Base-by-base conservation (phyloP, 2,329 filamentous ascomycete species). In the Sphaerulina musiva region DNA sequence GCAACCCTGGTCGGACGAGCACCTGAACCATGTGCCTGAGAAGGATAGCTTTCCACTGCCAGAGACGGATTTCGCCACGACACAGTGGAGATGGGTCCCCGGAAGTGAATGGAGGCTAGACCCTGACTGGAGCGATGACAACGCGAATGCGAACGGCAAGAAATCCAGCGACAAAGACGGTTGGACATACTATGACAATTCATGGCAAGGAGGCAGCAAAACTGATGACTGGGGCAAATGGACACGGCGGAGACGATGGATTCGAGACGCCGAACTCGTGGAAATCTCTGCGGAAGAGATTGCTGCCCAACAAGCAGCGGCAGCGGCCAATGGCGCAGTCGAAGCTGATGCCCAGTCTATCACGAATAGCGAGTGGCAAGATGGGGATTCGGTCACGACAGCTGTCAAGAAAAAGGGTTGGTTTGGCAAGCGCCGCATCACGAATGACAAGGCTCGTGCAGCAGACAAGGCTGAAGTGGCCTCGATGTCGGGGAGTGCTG, bases 181-280 rank as follows among this genome's bases (percentile, higher is more conserved):
- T 1, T 98, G 93, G 93, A 89, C 95, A 38, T 98, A 93, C 71
- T 98, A 96, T 68, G 93, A 98, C 67, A 97, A 92, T 69, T 96
- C 95, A 86, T 98, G 93, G 93, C 85, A 90, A 69, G 86, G 89
- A 62, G 91, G 91, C 14, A 85, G 87, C 12, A 81, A 89, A 56
- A 89, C 88, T 3, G 93, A 98, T 64, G 89, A 91, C 50, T 98
- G 93, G 93, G 88, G 88, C 40, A 84, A 89, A 53, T 98, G 95
- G 78, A 98, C 93, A 0, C 82, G 93, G 11, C 83, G 93, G 20
- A 78, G 93, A 58, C 96, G 97, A 73, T 98, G 93, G 93, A 93
- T 89, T 67, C 87, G 93, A 39, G 93, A 97, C 68, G 93, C 93
- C 8, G 93, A 98, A 73, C 80, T 98, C 3, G 89, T 96, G 34